Percentiles rank a stretch among this genome's conserved stretches.
Evolutionary conservation across 2,329 filamentous ascomycete genomes (phyloP).

Genomic region (Fusarium annulatum): DNA sequence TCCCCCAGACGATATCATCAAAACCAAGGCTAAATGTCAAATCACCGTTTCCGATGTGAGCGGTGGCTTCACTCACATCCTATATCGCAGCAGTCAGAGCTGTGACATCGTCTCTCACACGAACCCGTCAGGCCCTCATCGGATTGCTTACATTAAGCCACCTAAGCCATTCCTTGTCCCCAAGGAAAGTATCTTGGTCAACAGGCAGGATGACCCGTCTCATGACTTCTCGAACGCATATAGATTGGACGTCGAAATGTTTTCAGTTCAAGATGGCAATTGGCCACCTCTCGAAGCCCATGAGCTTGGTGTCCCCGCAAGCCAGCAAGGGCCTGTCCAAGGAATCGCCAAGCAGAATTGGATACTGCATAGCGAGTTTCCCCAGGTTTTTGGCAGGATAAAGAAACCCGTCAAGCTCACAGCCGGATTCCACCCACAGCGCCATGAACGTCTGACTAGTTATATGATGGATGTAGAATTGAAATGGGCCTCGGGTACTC

Average conservation of each 20-base stretch:
- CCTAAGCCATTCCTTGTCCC: slow-evolving; percentile 63
- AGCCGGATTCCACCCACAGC: slow-evolving; percentile 39
- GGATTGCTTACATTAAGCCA: slow-evolving; percentile 61
- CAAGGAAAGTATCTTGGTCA: slow-evolving; percentile 62
- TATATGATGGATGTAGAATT: slow-evolving; percentile 63
- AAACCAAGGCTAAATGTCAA: slow-evolving; percentile 52
- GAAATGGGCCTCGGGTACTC: slow-evolving; percentile 57
- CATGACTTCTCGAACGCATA: slow-evolving; percentile 64
- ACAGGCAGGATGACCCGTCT: slow-evolving; percentile 58
- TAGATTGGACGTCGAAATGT: slow-evolving; percentile 62
- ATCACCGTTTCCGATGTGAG: slow-evolving; percentile 52
- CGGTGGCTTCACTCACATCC: slow-evolving; percentile 53
- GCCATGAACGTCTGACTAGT: slow-evolving; percentile 51
- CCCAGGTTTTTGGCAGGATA: slow-evolving; percentile 56
- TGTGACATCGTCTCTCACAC: slow-evolving; percentile 64
- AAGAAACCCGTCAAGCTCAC: slow-evolving; percentile 51
- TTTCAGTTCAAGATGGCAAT: slow-evolving; percentile 59
- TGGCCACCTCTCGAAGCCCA: slow-evolving; percentile 64
- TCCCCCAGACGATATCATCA: slow-evolving; percentile 46
- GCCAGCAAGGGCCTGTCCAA: slow-evolving; percentile 31
- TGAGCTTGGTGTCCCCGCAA: slow-evolving; percentile 46
- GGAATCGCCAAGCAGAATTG: slow-evolving; percentile 47
- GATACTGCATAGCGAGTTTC: slow-evolving; percentile 56
- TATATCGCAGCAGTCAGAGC: slow-evolving; percentile 66
- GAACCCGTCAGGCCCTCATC: slow-evolving; percentile 58